Conservation (phyloP, 257 asterid genomes). For the Solanum pimpinellifolium region DNA sequence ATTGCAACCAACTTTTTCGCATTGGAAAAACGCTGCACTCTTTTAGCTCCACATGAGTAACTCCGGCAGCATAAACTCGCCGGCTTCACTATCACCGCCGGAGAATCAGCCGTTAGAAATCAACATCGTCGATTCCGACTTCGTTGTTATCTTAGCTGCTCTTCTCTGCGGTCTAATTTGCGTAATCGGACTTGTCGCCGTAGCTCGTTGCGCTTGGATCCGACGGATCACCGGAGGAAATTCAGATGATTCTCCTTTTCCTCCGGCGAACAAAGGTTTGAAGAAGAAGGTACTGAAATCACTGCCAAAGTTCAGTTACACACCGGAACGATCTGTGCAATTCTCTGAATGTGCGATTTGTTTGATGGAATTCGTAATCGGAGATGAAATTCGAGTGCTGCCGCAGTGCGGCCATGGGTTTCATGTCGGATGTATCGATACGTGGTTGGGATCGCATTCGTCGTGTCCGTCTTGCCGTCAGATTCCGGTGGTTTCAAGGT, state of each 20-base stretch:
- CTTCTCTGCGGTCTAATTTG: slow-evolving; percentile 21
- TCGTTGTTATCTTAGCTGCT: slow-evolving; percentile 12
- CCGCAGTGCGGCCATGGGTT: slow-evolving; percentile 25
- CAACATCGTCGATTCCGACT: slow-evolving; percentile 1
- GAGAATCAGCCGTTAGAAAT: background rate
- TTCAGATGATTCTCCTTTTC: background rate
- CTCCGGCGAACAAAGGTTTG: slow-evolving; percentile 9
- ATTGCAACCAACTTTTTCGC: background rate
- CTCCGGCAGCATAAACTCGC: slow-evolving; percentile 2
- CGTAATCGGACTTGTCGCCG: slow-evolving; percentile 10
- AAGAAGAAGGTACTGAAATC: slow-evolving; percentile 13
- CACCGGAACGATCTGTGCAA: background rate
- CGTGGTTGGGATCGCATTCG: slow-evolving; percentile 20
- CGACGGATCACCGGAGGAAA: slow-evolving; percentile 3
- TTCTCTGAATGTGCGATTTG: slow-evolving; percentile 21
- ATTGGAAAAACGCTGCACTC: background rate
- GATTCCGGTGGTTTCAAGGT: slow-evolving; percentile 6
- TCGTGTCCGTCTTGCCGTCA: slow-evolving; percentile 23
- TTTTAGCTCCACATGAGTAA: background rate
- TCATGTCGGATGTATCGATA: slow-evolving; percentile 16
- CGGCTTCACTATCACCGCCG: background rate
- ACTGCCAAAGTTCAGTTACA: slow-evolving; percentile 9
- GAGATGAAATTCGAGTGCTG: slow-evolving; percentile 8
- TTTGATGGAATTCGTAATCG: slow-evolving; percentile 5
- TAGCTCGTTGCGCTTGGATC: slow-evolving; percentile 18